phyloP scores from a whole-genome alignment of 805 yeast species.

The Hanseniaspora pseudoguilliermondii region DNA sequence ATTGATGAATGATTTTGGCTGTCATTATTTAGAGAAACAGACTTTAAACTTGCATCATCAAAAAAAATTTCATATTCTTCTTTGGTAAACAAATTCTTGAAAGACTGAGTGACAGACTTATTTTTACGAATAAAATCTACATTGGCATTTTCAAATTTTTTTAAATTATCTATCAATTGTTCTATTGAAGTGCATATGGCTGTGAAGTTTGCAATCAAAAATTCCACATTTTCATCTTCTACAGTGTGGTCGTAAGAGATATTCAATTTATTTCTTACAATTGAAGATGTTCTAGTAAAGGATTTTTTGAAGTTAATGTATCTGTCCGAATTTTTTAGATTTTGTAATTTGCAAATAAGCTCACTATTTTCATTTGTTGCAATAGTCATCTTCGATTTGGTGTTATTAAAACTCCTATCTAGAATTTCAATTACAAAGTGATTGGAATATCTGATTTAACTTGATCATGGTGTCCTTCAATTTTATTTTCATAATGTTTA shows the following conservation, averaged over 20 bases:
- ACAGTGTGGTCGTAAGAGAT: not conserved
- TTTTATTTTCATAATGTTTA: not conserved
- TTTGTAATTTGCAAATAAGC: not conserved
- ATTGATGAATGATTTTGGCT: not conserved
- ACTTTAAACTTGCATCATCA: not conserved
- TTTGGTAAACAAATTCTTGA: not conserved
- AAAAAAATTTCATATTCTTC: not conserved
- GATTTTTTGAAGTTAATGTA: not conserved
- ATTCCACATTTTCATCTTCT: not conserved
- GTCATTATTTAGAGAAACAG: too few species aligned
- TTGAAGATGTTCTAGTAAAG: not conserved
- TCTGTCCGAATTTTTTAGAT: not conserved
- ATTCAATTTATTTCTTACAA: not conserved
- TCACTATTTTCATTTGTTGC: not conserved
- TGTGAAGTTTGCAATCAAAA: not conserved
- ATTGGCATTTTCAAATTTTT: not conserved
- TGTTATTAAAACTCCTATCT: not conserved
- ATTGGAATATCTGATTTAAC: too few species aligned
- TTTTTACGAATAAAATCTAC: not conserved
- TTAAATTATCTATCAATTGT: not conserved
- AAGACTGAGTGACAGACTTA: not conserved
- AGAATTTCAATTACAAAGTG: too few species aligned
- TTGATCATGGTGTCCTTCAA: not conserved
- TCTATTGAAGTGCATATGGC: not conserved
- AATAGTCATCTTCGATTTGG: not conserved